These are phyloP conservation scores for Alternaria triticina DNA, from an alignment of 2,329 filamentous ascomycete genomes.

Conservation along the genomic window DNA sequence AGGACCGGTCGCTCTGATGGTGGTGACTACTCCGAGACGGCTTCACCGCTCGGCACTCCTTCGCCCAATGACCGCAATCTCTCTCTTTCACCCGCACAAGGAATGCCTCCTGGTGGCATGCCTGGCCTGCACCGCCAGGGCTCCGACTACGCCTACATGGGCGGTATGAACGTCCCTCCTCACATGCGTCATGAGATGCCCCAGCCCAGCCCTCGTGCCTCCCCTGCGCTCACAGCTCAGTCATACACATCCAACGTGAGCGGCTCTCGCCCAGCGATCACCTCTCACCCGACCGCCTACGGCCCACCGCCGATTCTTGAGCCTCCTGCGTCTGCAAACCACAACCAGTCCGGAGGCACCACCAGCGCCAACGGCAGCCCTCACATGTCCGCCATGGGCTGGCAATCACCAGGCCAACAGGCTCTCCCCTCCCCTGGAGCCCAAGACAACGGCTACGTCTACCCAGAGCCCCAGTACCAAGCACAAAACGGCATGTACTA, in stretches of 20 bases:
- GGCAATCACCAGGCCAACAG: conserved; percentile 83
- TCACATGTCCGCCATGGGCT: conserved; percentile 80
- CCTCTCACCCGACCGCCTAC: conserved; percentile 84
- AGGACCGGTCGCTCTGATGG: conserved; percentile 70
- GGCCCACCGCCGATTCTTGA: conserved; percentile 86
- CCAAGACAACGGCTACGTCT: conserved; percentile 75
- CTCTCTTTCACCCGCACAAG: conserved; percentile 80
- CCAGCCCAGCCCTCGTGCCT: conserved; percentile 71
- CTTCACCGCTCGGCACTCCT: conserved; percentile 78
- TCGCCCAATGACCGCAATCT: conserved; percentile 80
- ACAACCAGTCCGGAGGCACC: conserved; percentile 66
- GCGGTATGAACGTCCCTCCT: conserved; percentile 77
- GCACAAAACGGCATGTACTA: conserved; percentile 73
- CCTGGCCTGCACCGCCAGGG: conserved; percentile 71
- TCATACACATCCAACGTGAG: conserved; percentile 64
- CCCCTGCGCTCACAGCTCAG: conserved; percentile 68
- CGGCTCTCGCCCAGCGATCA: conserved; percentile 65
- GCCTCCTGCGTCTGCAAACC: conserved; percentile 77
- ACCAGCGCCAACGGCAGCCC: conserved; percentile 80
- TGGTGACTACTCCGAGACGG: conserved; percentile 73
- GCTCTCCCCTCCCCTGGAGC: conserved; percentile 74
- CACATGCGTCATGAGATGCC: conserved; percentile 80
- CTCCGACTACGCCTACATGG: conserved; percentile 78
- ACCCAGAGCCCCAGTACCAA: conserved; percentile 74
- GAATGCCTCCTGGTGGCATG: conserved; percentile 69